Evolutionary conservation across 352 stramenopile species (phyloP), one percentile per base, ranked within the genome.

Genomic region (Phytophthora multivora): DNA sequence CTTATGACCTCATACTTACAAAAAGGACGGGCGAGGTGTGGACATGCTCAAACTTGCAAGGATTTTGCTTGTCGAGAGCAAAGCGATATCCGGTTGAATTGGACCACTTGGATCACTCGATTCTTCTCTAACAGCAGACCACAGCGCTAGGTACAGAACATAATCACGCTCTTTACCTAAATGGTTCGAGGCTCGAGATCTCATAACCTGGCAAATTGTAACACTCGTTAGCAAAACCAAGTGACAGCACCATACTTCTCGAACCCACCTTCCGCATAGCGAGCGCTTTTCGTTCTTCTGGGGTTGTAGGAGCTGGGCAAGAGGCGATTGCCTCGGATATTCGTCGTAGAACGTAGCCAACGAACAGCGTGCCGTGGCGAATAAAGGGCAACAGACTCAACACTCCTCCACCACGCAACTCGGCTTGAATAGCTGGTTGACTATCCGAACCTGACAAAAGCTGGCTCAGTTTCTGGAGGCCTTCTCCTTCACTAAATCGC

Each of bases 301-400:
- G 51, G 6, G 77, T 74, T 7, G 50, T 76, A 28, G 77, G 79
- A 7, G 56, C 47, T 53, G 79, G 68, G 18, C 61, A 69, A 3
- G 45, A 73, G 12, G 55, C 51, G 31, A 91, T 89, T 19, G 66
- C 62, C 31, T 68, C 52, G 2, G 56, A 46, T 33, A 91, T 75
- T 36, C 73, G 69, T 21, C 70, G 64, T 23, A 93, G 48, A 30
- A 91, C 73, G 23, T 80, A 71, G 5, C 80, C 79, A 46, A 70
- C 69, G 48, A 83, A 93, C 0, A 93, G 50, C 23, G 79, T 75
- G 0, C 83, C 81, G 16, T 93, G 83, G 0, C 83, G 83, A 65
- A 93, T 79, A 63, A 85, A 90, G 33, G 83, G 83, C n/a, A 91
- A 46, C n/a, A 93, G 31, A 66, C 81, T 91, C 55, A 90, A 33